Evolutionary conservation across 495 filamentous ascomycete genomes (phyloP).

Genomic region (Penicillium ucsense): DNA sequence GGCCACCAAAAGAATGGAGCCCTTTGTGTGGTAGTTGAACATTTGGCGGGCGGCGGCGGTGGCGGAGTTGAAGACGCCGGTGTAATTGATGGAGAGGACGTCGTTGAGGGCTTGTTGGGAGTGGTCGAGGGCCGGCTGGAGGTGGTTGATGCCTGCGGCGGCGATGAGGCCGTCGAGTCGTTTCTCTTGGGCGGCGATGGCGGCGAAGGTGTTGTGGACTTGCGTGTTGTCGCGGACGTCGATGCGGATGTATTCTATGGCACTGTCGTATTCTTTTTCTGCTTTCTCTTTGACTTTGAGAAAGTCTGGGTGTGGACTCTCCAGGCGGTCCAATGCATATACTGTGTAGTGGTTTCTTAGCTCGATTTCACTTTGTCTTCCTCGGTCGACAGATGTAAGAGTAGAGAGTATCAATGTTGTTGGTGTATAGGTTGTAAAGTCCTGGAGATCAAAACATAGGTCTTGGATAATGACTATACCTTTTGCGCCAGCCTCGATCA

Average conservation of each 20-base stretch:
- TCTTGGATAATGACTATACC: conserved; percentile 25
- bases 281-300: conserved; percentile 38
- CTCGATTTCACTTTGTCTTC: background rate
- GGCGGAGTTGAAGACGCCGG: conserved; percentile 67
- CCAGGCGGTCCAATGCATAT: conserved; percentile 52
- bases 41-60: conserved; percentile 70
- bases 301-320: conserved; percentile 43
- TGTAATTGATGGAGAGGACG: conserved; percentile 67
- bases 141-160: conserved; percentile 73
- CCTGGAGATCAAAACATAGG: too few relatives aligned
- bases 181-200: conserved; percentile 43
- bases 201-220: conserved; percentile 42
- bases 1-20: conserved; percentile 65
- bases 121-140: conserved; percentile 61
- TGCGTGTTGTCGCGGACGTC: conserved; percentile 52
- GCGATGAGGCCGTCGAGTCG: conserved; percentile 70
- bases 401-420: too few relatives aligned
- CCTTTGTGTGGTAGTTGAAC: conserved; percentile 48
- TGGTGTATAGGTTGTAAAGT: too few relatives aligned
- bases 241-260: conserved; percentile 50
- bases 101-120: conserved; percentile 51
- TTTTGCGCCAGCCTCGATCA: conserved; percentile 60
- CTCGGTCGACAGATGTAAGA: too few relatives aligned
- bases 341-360: conserved; percentile 28
- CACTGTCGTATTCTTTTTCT: conserved; percentile 39